Conservation (phyloP, 352 stramenopile species). For the Blastocystis sp. region DNA sequence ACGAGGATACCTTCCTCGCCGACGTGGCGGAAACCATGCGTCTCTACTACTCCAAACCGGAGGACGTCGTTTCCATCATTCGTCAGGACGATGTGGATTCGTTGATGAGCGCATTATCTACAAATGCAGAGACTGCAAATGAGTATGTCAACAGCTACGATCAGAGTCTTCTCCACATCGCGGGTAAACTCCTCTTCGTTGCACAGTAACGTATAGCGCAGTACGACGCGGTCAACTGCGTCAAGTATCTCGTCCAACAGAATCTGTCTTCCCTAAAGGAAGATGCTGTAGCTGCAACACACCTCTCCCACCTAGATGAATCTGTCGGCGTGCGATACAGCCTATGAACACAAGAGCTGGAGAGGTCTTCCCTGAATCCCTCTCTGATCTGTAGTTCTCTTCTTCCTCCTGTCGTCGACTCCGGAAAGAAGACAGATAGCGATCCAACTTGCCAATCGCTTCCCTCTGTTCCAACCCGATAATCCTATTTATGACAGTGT, state of each 20-base stretch:
- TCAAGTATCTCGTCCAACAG: constrained; percentile 37
- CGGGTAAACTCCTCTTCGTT: too few relatives aligned
- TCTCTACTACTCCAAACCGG: too few relatives aligned
- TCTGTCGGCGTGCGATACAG: not conserved
- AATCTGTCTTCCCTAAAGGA: not conserved
- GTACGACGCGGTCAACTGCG: constrained; percentile 18
- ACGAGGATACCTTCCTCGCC: too few relatives aligned
- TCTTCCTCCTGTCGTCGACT: not conserved
- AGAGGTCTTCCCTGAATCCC: not conserved
- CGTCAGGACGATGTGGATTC: constrained; percentile 30
- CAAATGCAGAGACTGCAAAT: not conserved
- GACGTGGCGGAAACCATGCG: too few relatives aligned
- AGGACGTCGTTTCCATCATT: not conserved
- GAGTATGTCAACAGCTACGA: not conserved
- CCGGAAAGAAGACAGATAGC: not conserved
- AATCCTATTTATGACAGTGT: constrained; percentile 20
- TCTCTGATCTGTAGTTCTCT: not conserved
- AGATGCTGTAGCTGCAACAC: not conserved
- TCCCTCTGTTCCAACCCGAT: not conserved
- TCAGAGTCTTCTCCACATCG: constrained; percentile 25
- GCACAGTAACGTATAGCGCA: constrained; percentile 15
- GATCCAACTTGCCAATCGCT: not conserved
- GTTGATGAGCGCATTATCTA: not conserved
- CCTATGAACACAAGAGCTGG: constrained; percentile 16
- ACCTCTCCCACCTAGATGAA: constrained; percentile 7